Evolutionary conservation across 2,329 filamentous ascomycete genomes (phyloP).

Genomic region (Pseudogymnoascus sp.): DNA sequence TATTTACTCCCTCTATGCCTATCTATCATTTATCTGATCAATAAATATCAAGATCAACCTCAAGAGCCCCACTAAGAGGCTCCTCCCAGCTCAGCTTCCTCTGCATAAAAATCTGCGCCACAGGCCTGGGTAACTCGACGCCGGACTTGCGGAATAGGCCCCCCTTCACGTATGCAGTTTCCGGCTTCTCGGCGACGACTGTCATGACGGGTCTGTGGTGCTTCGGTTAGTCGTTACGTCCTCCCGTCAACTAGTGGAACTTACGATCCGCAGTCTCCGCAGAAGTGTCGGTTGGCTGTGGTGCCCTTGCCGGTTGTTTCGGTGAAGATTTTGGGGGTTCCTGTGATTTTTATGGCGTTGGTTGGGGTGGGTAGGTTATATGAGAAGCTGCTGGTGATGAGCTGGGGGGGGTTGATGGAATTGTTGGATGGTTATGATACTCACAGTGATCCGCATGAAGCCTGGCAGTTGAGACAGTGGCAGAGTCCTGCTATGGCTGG

Average conservation of each 20-base stretch:
- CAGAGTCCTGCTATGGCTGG: constrained; percentile 10
- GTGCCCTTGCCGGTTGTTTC: constrained; percentile 11
- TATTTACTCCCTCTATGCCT: background rate
- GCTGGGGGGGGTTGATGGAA: background rate
- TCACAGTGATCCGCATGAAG: background rate
- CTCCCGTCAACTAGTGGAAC: too few relatives aligned
- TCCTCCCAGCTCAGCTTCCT: constrained; percentile 12
- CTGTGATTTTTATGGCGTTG: constrained; percentile 11
- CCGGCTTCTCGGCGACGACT: constrained; percentile 3
- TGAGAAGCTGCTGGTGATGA: constrained; percentile 4
- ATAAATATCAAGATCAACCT: background rate
- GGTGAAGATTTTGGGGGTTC: constrained; percentile 10
- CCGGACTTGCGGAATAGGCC: constrained; percentile 12
- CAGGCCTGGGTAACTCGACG: constrained; percentile 11
- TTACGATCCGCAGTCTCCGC: constrained; percentile 13
- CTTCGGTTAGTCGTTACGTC: background rate
- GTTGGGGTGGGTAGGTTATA: constrained; percentile 9
- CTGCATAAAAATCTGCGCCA: constrained; percentile 10
- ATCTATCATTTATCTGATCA: background rate
- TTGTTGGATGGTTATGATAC: background rate
- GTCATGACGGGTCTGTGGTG: constrained; percentile 11
- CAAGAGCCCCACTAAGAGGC: background rate
- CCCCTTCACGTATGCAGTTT: constrained; percentile 11
- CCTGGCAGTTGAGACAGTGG: constrained; percentile 13
- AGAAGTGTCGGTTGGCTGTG: constrained; percentile 11